These are phyloP conservation scores for Coemansia sp. DNA, from an alignment of 192 early-diverging fungal genomes.

Conservation along the genomic window DNA sequence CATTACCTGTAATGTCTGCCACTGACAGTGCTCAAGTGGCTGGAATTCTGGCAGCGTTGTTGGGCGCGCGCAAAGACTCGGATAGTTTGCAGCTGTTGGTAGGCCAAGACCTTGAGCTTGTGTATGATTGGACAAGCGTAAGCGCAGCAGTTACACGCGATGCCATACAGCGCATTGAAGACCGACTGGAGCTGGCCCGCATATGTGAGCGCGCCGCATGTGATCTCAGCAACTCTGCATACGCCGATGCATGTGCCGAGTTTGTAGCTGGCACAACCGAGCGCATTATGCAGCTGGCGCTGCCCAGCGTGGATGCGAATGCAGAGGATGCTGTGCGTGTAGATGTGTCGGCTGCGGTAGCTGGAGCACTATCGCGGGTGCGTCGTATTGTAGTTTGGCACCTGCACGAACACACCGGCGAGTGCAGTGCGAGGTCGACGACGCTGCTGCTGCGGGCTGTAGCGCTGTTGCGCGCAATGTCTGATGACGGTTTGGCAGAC, in stretches of 20 bases:
- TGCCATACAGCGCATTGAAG: constrained; percentile 13
- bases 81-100: constrained; percentile 19
- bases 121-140: constrained; percentile 25
- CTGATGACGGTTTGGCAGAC: neutral
- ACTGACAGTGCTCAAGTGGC: neutral
- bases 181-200: constrained; percentile 22
- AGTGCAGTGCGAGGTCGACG: neutral
- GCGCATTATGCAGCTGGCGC: constrained; percentile 30
- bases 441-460: constrained; percentile 26
- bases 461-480: constrained; percentile 17
- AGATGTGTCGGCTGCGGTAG: constrained; percentile 18
- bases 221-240: constrained; percentile 1
- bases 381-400: constrained; percentile 12
- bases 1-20: neutral
- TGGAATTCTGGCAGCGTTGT: neutral
- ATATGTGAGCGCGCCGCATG: constrained; percentile 21
- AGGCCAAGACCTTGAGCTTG: constrained; percentile 14
- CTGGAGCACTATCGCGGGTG: constrained; percentile 8
- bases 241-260: constrained; percentile 23
- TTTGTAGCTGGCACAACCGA: constrained; percentile 30
- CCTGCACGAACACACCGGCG: constrained; percentile 7
- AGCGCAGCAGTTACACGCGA: constrained; percentile 11
- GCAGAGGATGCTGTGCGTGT: constrained; percentile 8
- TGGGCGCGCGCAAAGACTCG: neutral
- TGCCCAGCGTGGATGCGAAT: neutral